These are phyloP conservation scores for Zelopaecilomyces penicillatus DNA, from an alignment of 2,329 filamentous ascomycete species.

Conservation along the genomic window DNA sequence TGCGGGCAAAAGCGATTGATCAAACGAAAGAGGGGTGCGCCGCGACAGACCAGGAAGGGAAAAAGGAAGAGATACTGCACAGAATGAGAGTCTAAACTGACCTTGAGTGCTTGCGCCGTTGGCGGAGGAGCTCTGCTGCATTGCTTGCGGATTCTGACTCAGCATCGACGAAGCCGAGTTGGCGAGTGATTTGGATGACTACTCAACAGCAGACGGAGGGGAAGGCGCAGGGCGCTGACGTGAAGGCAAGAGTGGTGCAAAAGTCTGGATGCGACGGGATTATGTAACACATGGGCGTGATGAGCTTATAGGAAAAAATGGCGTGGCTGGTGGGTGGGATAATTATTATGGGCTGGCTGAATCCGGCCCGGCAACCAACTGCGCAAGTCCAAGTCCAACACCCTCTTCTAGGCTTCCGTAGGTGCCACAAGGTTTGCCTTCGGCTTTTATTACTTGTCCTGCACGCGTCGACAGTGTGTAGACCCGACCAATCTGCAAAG, in stretches of 20 bases:
- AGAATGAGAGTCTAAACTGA: constrained; percentile 1
- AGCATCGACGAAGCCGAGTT: constrained; percentile 4
- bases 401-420: no score
- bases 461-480: no score
- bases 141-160: constrained; percentile 12
- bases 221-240: constrained; percentile 6
- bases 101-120: constrained; percentile 11
- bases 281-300: constrained; percentile 9
- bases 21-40: no score
- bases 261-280: constrained; percentile 9
- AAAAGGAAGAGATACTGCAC: neutral
- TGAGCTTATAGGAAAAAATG: constrained; percentile 7
- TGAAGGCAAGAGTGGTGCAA: constrained; percentile 5
- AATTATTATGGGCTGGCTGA: no score
- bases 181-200: constrained; percentile 6
- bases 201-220: constrained; percentile 1
- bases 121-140: constrained; percentile 11
- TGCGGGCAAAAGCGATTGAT: no score
- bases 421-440: no score
- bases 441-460: no score
- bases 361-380: no score
- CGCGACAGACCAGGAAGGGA: neutral
- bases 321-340: constrained; percentile 6
- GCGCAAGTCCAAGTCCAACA: no score
- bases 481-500: no score